Evolutionary conservation across 2,329 filamentous ascomycete genomes (phyloP).

Genomic region (Knufia petricola): DNA sequence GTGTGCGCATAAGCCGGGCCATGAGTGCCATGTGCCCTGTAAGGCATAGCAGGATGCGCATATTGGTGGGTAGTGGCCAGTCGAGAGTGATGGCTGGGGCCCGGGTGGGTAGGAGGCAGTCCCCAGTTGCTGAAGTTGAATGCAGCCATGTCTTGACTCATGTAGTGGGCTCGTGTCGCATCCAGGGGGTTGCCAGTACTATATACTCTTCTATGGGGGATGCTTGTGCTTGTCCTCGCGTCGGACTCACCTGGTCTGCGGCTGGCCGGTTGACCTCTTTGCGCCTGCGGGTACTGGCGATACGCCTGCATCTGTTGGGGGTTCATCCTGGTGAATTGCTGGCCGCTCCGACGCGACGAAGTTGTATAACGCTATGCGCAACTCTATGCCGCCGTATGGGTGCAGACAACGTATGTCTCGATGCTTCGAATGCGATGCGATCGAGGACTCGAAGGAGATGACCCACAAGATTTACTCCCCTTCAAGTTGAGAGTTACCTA

Average conservation of each 20-base stretch:
- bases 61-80: neutral
- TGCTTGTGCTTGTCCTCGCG: constrained; percentile 5
- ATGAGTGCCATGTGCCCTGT: neutral
- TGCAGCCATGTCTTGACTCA: neutral
- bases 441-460: neutral
- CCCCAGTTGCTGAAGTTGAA: neutral
- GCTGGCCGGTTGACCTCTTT: constrained; percentile 15
- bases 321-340: constrained; percentile 13
- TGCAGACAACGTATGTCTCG: too few relatives aligned
- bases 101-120: neutral
- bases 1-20: neutral
- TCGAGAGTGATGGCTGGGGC: neutral
- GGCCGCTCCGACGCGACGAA: neutral
- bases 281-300: constrained; percentile 21
- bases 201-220: neutral
- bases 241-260: constrained; percentile 21
- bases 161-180: neutral
- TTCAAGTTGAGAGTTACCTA: too few relatives aligned
- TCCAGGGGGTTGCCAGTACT: neutral
- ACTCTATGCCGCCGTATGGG: too few relatives aligned
- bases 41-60: neutral
- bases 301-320: constrained; percentile 22
- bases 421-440: neutral
- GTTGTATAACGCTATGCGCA: too few relatives aligned
- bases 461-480: too few relatives aligned